phyloP scores from a whole-genome alignment of 768 basidiomycete genomes.

The Boletus sp. region DNA sequence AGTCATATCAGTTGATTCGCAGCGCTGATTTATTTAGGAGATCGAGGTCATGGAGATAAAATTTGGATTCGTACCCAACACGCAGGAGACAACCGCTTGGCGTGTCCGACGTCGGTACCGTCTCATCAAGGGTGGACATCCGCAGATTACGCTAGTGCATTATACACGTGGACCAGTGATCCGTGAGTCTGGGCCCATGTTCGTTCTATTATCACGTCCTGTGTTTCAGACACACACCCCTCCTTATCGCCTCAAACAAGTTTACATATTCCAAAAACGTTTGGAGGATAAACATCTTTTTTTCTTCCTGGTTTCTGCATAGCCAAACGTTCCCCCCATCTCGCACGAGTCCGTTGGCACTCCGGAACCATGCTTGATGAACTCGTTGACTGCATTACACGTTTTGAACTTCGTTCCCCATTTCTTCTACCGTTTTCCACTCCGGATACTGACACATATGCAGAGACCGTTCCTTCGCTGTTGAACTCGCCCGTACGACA shows the following conservation, averaged over 20 bases:
- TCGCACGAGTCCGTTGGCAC: not conserved
- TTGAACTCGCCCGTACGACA: slow-evolving; percentile 61
- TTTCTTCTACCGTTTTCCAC: slow-evolving; percentile 7
- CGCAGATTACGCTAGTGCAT: slow-evolving; percentile 72
- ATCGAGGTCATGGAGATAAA: slow-evolving; percentile 75
- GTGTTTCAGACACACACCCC: slow-evolving; percentile 22
- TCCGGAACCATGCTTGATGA: not conserved
- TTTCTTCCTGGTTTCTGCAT: not conserved
- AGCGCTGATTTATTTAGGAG: slow-evolving; percentile 45
- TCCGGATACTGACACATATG: slow-evolving; percentile 10
- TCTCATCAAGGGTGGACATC: slow-evolving; percentile 69
- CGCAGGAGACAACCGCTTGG: slow-evolving; percentile 59
- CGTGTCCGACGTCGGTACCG: slow-evolving; percentile 72
- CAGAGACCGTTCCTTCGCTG: slow-evolving; percentile 60
- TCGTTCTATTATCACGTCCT: not conserved
- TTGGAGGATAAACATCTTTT: not conserved
- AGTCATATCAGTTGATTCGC: not conserved
- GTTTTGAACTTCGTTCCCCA: not conserved
- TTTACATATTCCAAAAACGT: not conserved
- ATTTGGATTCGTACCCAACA: slow-evolving; percentile 72
- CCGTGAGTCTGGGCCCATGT: slow-evolving; percentile 45
- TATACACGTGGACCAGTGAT: slow-evolving; percentile 64
- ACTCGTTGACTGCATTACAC: not conserved
- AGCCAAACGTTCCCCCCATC: not conserved
- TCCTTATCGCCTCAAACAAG: slow-evolving; percentile 7